phyloP scores from a whole-genome alignment of 2,329 filamentous ascomycete species.

The Oidium heveae region DNA sequence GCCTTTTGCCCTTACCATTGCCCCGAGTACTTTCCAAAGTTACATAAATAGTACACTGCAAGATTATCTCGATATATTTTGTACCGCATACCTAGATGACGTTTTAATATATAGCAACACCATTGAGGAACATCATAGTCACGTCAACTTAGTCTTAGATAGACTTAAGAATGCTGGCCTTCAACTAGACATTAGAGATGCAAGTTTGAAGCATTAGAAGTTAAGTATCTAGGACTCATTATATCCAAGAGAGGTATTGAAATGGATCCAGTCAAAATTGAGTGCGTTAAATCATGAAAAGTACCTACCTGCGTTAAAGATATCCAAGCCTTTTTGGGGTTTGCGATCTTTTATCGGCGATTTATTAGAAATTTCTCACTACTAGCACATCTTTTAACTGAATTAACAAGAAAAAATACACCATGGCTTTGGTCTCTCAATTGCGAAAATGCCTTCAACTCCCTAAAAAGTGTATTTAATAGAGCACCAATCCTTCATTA shows the following conservation, averaged over 20 bases:
- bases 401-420: background rate
- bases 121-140: background rate
- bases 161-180: background rate
- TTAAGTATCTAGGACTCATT: background rate
- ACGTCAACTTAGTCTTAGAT: background rate
- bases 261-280: background rate
- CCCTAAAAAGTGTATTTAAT: background rate
- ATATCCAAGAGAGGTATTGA: background rate
- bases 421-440: background rate
- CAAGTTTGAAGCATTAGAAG: background rate
- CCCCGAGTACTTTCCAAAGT: background rate
- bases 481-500: background rate
- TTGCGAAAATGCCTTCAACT: background rate
- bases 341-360: background rate
- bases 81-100: background rate
- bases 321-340: background rate
- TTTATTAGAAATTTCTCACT: background rate
- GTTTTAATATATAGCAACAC: background rate
- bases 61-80: background rate
- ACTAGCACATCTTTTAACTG: background rate
- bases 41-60: background rate
- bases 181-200: background rate
- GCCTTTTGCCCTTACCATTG: background rate
- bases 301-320: background rate
- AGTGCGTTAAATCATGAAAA: background rate